Percentiles rank a stretch among this genome's conserved stretches.
These are phyloP conservation scores for thale cress (Arabidopsis thaliana) DNA, from an alignment of 345 rosid genomes.

Conservation along the genomic window DNA sequence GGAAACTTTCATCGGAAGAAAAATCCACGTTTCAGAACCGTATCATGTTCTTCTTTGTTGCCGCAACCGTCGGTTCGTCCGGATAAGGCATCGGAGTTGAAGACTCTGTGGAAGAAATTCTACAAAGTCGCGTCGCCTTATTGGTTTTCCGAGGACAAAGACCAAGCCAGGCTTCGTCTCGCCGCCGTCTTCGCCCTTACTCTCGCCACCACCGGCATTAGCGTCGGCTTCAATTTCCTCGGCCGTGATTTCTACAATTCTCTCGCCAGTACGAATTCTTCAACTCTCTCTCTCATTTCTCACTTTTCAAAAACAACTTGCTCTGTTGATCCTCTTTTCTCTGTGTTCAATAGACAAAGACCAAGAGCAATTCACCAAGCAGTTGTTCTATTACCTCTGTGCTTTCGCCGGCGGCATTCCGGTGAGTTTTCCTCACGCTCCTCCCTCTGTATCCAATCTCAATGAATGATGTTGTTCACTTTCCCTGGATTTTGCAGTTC, in stretches of 20 bases:
- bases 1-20: slow-evolving; percentile 13
- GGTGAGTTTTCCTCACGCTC: slow-evolving; percentile 61
- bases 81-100: slow-evolving; percentile 50
- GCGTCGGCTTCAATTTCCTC: slow-evolving; percentile 94
- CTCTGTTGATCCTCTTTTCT: slow-evolving; percentile 8
- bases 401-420: slow-evolving; percentile 94
- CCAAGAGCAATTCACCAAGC: slow-evolving; percentile 88
- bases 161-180: slow-evolving; percentile 78
- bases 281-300: not conserved
- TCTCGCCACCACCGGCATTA: slow-evolving; percentile 87
- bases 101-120: slow-evolving; percentile 62
- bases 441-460: not conserved
- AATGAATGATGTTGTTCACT: not conserved
- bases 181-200: slow-evolving; percentile 89
- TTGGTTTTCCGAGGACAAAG: slow-evolving; percentile 85
- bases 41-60: slow-evolving; percentile 31
- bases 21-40: slow-evolving; percentile 20
- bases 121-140: slow-evolving; percentile 94
- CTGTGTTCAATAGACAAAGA: slow-evolving; percentile 67
- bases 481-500: slow-evolving; percentile 54
- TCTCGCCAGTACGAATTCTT: slow-evolving; percentile 64
- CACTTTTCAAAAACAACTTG: not conserved
- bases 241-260: slow-evolving; percentile 99
- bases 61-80: slow-evolving; percentile 39
- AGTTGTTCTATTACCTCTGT: slow-evolving; percentile 82